Evolutionary conservation across 2,329 filamentous ascomycete species (phyloP), one percentile per base, ranked within the genome.

Genomic region (Elsinoe arachidis): DNA sequence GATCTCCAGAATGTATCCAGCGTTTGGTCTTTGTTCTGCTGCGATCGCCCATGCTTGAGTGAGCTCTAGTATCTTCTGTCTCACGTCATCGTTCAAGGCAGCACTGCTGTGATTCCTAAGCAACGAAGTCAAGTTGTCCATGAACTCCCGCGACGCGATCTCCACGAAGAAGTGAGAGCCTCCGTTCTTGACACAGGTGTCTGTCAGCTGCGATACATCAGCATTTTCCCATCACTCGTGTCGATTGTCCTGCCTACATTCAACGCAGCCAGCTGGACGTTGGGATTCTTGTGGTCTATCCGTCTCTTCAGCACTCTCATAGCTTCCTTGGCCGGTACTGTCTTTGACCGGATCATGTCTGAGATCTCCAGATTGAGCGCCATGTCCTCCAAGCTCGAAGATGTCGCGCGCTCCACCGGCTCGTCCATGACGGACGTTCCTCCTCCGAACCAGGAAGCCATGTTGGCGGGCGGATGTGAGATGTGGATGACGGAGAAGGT

Each of bases 151-250:
- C 15, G 92, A 96, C 39, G 93, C 92, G 65, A 99, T 93, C 75
- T 99, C 93, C 63, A 85, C 81, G 52, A 99, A 84, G 72, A 99
- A 99, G 73, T 99, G 93, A 38, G 87, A 82, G 64, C 93, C 93
- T 59, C 93, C 93, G 77, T 99, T 99, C 77, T 99, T 99, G 61
- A 97, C 90, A 70, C 93, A 99, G 0, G 93, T 97, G 75, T 99
- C 93, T 63, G 91, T 96, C 67, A 99, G 86, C 90, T 86, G 64
- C 35, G 60, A 55, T 64, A 83, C 21, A 51, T 51, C 49, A 53
- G 33, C 12, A 26, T 39, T 4, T 5, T 15, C n/a, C 33, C 14
- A 7, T 14, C 11, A 61, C 56, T 14, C 54, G 19, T 21, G 58
- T 46, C 33, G 39, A 26, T 56, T 60, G 35, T n/a, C 23, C 12